Percentiles rank a stretch among this genome's conserved stretches.
phyloP scores from a whole-genome alignment of 108 stramenopile genomes.

The Cylindrotheca closterium region DNA sequence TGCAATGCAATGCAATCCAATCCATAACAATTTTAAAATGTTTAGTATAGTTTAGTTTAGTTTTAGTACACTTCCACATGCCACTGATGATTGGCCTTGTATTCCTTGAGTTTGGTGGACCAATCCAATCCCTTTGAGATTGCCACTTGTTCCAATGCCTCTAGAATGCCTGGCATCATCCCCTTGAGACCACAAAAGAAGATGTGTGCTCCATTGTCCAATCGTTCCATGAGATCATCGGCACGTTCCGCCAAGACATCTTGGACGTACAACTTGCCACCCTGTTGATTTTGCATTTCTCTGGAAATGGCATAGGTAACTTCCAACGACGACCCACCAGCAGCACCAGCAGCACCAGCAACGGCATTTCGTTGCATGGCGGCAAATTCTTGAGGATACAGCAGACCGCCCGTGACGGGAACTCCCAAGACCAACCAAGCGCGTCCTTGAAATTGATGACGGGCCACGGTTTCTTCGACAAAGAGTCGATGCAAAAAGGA shows the following conservation, averaged over 20 bases:
- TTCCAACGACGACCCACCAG: slow-evolving; percentile 23
- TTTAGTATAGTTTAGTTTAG: too few species aligned
- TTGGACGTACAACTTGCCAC: slow-evolving; percentile 87
- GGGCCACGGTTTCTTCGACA: slow-evolving; percentile 79
- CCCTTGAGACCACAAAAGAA: slow-evolving; percentile 92
- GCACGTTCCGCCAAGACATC: slow-evolving; percentile 72
- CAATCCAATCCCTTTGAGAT: slow-evolving; percentile 54
- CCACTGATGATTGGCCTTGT: slow-evolving; percentile 73
- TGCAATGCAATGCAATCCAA: too few species aligned
- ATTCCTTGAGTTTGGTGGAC: slow-evolving; percentile 52
- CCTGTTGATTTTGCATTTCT: slow-evolving; percentile 72
- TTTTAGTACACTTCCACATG: slow-evolving; percentile 84
- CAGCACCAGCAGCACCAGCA: not conserved
- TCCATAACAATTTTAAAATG: too few species aligned
- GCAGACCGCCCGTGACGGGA: slow-evolving; percentile 67
- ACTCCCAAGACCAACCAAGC: slow-evolving; percentile 87
- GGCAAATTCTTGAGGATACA: slow-evolving; percentile 80
- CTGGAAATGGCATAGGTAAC: slow-evolving; percentile 79
- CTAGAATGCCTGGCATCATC: slow-evolving; percentile 89
- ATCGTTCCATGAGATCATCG: slow-evolving; percentile 53
- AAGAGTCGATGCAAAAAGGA: slow-evolving; percentile 83
- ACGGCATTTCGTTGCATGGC: slow-evolving; percentile 60
- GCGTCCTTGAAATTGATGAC: slow-evolving; percentile 65
- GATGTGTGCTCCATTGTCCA: slow-evolving; percentile 71
- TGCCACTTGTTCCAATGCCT: slow-evolving; percentile 71